Evolutionary conservation across 2,329 filamentous ascomycete species (phyloP).

Genomic region (Plenodomus tracheiphilus): DNA sequence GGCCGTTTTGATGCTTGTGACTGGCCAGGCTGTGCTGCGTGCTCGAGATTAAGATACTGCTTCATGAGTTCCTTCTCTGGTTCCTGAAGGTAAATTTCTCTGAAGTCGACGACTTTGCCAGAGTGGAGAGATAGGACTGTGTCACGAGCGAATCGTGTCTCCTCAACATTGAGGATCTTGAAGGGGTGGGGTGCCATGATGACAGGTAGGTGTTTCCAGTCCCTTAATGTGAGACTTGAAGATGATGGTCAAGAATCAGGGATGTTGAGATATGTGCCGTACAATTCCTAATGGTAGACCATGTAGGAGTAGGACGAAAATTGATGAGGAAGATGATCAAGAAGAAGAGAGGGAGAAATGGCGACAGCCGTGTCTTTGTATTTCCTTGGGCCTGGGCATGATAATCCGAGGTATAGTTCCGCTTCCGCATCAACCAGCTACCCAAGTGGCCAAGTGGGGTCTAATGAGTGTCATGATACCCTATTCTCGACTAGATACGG

Average conservation of each 20-base stretch:
- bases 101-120: constrained; percentile 48
- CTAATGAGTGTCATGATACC: neutral
- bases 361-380: neutral
- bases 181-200: constrained; percentile 54
- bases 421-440: neutral
- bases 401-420: neutral
- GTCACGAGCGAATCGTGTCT: constrained; percentile 57
- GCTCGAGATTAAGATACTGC: constrained; percentile 54
- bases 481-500: neutral
- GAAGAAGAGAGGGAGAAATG: neutral
- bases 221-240: neutral
- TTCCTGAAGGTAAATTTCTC: constrained; percentile 57
- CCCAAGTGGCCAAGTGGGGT: neutral
- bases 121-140: constrained; percentile 51
- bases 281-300: no score
- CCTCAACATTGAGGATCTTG: constrained; percentile 59
- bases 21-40: constrained; percentile 42
- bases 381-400: neutral
- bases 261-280: neutral
- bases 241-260: neutral
- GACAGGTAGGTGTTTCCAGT: neutral
- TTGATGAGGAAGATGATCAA: neutral
- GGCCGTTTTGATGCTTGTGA: constrained; percentile 50
- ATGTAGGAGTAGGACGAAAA: neutral
- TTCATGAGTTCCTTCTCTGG: constrained; percentile 55